These are phyloP conservation scores for Pseudozyma tsukubaensis DNA, from an alignment of 1,284 basidiomycete genomes.

Conservation along the genomic window DNA sequence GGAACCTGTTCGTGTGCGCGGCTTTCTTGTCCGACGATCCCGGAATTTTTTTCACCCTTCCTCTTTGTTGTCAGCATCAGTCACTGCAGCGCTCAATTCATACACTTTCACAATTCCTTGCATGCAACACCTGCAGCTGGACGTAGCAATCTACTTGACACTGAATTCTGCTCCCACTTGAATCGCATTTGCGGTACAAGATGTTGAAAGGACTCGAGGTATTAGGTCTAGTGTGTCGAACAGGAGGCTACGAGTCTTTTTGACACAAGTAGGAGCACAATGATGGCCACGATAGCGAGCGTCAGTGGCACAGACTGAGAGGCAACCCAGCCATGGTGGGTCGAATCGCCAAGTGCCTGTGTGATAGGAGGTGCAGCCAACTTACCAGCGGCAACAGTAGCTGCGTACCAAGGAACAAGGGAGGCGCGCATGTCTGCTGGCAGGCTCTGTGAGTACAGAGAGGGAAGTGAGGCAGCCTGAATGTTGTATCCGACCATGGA, in stretches of 20 bases:
- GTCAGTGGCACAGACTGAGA: slow-evolving; percentile 12
- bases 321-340: slow-evolving; percentile 11
- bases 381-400: slow-evolving; percentile 25
- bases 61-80: too few relatives aligned
- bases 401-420: slow-evolving; percentile 22
- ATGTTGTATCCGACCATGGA: slow-evolving; percentile 19
- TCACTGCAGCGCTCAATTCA: too few relatives aligned
- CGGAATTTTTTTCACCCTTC: too few relatives aligned
- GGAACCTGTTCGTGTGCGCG: neutral
- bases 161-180: neutral
- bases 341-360: slow-evolving; percentile 5
- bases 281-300: slow-evolving; percentile 6
- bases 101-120: too few relatives aligned
- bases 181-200: too few relatives aligned
- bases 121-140: too few relatives aligned
- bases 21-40: too few relatives aligned
- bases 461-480: slow-evolving; percentile 18
- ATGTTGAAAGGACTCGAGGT: too few relatives aligned
- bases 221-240: neutral
- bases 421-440: slow-evolving; percentile 12
- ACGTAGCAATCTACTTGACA: neutral
- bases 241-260: slow-evolving; percentile 9
- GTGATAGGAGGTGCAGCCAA: slow-evolving; percentile 22
- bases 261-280: slow-evolving; percentile 4
- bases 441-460: slow-evolving; percentile 20